Percentiles rank a stretch among this genome's conserved stretches.
Conservation (phyloP, 768 basidiomycete genomes). For the Gymnopilus dilepis region DNA sequence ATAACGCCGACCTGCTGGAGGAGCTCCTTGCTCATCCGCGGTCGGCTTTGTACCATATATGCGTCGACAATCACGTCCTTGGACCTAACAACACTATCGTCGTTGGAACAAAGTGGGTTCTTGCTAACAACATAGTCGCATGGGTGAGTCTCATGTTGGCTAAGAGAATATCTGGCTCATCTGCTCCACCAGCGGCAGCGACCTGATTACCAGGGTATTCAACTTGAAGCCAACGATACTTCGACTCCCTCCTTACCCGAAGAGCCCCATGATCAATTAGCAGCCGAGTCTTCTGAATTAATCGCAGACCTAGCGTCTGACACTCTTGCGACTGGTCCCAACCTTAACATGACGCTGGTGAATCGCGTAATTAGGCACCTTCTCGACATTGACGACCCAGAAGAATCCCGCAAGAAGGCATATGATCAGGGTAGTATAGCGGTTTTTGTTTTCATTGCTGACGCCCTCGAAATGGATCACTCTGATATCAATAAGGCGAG, state of each 20-base stretch:
- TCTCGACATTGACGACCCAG: background rate
- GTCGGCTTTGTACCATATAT: constrained; percentile 29
- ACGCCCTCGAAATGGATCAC: constrained; percentile 11
- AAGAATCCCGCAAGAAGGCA: constrained; percentile 9
- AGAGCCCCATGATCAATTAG: background rate
- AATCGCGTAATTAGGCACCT: constrained; percentile 9
- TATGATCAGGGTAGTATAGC: constrained; percentile 14
- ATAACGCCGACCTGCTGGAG: constrained; percentile 10
- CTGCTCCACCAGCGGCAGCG: background rate
- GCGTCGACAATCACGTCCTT: constrained; percentile 26
- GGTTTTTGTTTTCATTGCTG: constrained; percentile 18
- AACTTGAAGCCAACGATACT: background rate
- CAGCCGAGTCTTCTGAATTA: background rate
- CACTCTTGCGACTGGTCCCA: background rate
- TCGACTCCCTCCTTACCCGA: background rate
- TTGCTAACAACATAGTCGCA: constrained; percentile 25
- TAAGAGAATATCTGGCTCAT: background rate
- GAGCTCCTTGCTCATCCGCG: constrained; percentile 24
- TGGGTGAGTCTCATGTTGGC: constrained; percentile 26
- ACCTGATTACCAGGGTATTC: too few species aligned
- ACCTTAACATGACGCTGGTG: background rate
- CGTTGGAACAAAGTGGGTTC: constrained; percentile 29
- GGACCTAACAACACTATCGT: constrained; percentile 17
- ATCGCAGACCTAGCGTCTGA: background rate
- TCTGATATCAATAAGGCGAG: constrained; percentile 6